Percentiles rank a stretch among this genome's conserved stretches.
Conservation (phyloP, 805 yeast genomes). For the Schwanniomyces pseudopolymorphus region DNA sequence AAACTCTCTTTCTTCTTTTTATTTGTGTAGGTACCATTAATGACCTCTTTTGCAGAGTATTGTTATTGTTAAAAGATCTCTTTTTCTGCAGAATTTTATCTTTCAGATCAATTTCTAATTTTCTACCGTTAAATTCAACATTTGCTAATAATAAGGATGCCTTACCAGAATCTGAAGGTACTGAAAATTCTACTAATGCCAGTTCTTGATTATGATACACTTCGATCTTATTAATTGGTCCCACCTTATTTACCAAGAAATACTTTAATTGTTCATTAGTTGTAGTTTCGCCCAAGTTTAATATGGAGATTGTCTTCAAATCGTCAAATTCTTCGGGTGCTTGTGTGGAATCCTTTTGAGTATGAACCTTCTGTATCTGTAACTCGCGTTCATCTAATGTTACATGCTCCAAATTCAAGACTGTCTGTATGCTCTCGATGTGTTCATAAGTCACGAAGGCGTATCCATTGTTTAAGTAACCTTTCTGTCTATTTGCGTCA, state of each 20-base stretch:
- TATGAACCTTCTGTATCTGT: conserved; percentile 32
- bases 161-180: conserved; percentile 48
- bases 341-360: not conserved
- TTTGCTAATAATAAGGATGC: conserved; percentile 47
- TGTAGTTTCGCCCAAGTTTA: conserved; percentile 32
- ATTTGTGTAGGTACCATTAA: conserved; percentile 3
- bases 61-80: not conserved
- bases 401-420: conserved; percentile 42
- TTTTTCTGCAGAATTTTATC: conserved; percentile 1
- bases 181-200: conserved; percentile 51
- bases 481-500: conserved; percentile 27
- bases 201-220: conserved; percentile 46
- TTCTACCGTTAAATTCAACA: conserved; percentile 30
- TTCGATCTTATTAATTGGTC: conserved; percentile 42
- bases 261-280: conserved; percentile 31
- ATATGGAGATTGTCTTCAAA: conserved; percentile 17
- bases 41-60: not conserved
- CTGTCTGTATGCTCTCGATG: conserved; percentile 45
- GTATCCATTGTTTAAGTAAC: conserved; percentile 54
- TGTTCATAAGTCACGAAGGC: conserved; percentile 59
- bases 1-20: not conserved
- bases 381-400: conserved; percentile 48
- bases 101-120: conserved; percentile 9
- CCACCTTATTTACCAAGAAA: conserved; percentile 24
- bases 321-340: conserved; percentile 16